Conservation (phyloP, 2,329 filamentous ascomycete species). For the Aureobasidium pullulans region DNA sequence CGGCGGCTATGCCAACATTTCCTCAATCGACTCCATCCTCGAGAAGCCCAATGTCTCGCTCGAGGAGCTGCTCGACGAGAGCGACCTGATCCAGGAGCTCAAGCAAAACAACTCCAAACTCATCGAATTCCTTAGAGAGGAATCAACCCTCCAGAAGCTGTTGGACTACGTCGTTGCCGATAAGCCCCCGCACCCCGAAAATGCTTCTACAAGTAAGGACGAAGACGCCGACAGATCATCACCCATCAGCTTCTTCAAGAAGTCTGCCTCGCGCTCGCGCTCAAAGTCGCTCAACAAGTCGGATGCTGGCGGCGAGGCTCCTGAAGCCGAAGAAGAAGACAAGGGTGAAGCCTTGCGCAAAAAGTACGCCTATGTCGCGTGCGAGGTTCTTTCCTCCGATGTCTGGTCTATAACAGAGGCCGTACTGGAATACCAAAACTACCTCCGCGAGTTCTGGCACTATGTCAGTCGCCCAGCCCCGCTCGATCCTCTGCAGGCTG, state of each 20-base stretch:
- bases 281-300: constrained; percentile 37
- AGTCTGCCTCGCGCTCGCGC: constrained; percentile 34
- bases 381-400: constrained; percentile 88
- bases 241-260: constrained; percentile 40
- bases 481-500: constrained; percentile 85
- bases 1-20: constrained; percentile 96
- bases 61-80: constrained; percentile 92
- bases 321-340: constrained; percentile 47
- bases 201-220: constrained; percentile 22
- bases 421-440: constrained; percentile 72
- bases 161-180: constrained; percentile 88
- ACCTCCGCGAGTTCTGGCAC: constrained; percentile 80
- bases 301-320: constrained; percentile 24
- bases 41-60: constrained; percentile 92
- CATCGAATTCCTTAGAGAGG: constrained; percentile 88
- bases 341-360: constrained; percentile 85
- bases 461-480: constrained; percentile 80
- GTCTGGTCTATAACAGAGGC: constrained; percentile 96
- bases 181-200: constrained; percentile 41
- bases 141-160: constrained; percentile 73
- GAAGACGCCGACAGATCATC: constrained; percentile 36
- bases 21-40: constrained; percentile 90
- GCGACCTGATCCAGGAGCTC: constrained; percentile 91
- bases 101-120: constrained; percentile 98
- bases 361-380: constrained; percentile 88